Evolutionary conservation across 257 asterid species (phyloP), one percentile per base, ranked within the genome.

Genomic region (Fraxinus anomala): DNA sequence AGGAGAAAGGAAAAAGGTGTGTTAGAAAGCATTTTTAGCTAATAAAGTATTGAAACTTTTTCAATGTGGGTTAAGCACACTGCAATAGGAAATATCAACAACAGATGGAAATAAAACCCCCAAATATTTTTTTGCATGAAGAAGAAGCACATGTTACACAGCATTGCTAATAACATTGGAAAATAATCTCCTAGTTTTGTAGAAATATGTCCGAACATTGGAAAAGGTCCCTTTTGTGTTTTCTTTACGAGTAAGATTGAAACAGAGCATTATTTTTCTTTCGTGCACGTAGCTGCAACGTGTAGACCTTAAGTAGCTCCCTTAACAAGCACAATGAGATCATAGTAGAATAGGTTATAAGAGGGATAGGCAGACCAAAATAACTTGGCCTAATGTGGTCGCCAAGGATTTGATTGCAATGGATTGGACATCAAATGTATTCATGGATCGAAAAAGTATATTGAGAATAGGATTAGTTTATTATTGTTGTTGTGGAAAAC

Each of bases 1-100:
- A 79, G 44, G 49, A 42, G 51, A 80, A 80, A 76, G 67, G 72
- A 76, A 33, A 78, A 68, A 17, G 17, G 69, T 4, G 85, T 89
- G 76, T 84, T 77, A 28, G 39, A 13, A 78, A 17, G 68, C 3
- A 36, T 21, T 34, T 24, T 17, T 59, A 24, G 79, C 70, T 34
- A 23, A 30, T 16, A 36, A 21, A 17, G 44, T 26, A 44, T 3
- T 6, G 70, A 24, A 79, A 13, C 23, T 42, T 42, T 73, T 36
- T 44, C 56, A 14, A 79, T 42, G 63, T 78, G 49, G 28, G n/a
- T 76, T 4, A 31, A 73, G 67, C 78, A 73, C 33, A 14, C 56
- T 30, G 33, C 30, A 28, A 42, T 30, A 28, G 73, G 49, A 40
- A 17, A 42, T 63, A 26, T 23, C 33, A 31, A 40, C 44, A 37